Evolutionary conservation across 2,329 filamentous ascomycete genomes (phyloP), one percentile per base, ranked within the genome.

Genomic region (Plenodomus lindquistii): DNA sequence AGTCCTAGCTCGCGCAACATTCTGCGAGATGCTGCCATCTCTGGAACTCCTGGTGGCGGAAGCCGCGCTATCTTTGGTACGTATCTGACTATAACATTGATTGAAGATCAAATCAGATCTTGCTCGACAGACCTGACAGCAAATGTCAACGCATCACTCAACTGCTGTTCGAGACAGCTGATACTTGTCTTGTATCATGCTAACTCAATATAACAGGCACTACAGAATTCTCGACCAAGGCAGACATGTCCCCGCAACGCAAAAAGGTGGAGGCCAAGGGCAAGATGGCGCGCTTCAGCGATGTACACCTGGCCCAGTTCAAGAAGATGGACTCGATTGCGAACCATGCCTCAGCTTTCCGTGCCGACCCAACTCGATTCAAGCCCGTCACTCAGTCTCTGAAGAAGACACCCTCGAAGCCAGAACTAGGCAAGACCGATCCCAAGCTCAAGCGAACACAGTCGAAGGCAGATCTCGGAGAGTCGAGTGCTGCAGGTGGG

Each of bases 241-340:
- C 73, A 2, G 78, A 79, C 20, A 66, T 74, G 22, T 62, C 66
- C 1, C 63, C 76, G 31, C 75, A 75, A 9, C 86, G 93, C 57
- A 90, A 85, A 71, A 88, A 96, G 65, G 92, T 88, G 6, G 84
- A 85, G 58, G 85, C 92, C 11, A 95, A 87, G 75, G 86, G 89
- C 59, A 92, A 87, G 69, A 81, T 84, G 42, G 78, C 85, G 40
- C 86, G 93, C 38, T 97, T 87, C 75, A 96, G 90, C 68, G 87
- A 91, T 54, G 85, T 84, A 31, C 93, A 97, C 70, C 88, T 89
- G 83, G 85, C 86, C 41, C 84, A 93, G 65, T 97, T 97, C 76
- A 90, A 90, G 75, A 97, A 96, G 79, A 97, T 97, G 93, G 91
- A 96, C 69, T 97, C 92, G 2, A 97, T 97, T 66, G 89, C 85